Conservation (phyloP, 768 basidiomycete genomes). For the Cyclocybe cylindracea region DNA sequence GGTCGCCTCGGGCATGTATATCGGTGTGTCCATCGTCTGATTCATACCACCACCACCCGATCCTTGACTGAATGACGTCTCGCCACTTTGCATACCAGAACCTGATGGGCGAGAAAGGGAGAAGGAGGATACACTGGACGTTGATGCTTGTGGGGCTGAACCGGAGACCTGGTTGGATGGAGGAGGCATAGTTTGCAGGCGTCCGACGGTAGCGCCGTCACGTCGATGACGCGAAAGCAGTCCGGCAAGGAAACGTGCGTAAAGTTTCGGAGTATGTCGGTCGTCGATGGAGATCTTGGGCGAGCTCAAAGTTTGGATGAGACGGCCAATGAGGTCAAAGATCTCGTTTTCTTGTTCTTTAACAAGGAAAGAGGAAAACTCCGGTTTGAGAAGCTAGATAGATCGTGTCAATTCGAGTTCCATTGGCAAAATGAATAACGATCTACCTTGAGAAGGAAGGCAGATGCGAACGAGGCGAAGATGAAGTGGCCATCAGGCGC, state of each 20-base stretch:
- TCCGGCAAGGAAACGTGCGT: conserved; percentile 78
- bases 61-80: too few relatives aligned
- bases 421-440: background rate
- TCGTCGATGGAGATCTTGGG: conserved; percentile 80
- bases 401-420: background rate
- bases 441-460: conserved; percentile 75
- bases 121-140: too few relatives aligned
- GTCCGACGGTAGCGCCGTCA: conserved; percentile 62
- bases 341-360: conserved; percentile 70
- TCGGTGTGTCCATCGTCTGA: conserved; percentile 32
- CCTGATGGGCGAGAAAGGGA: too few relatives aligned
- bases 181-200: conserved; percentile 52
- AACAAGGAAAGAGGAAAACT: conserved; percentile 63
- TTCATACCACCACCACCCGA: background rate
- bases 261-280: conserved; percentile 77
- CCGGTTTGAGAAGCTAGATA: conserved; percentile 66
- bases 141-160: background rate
- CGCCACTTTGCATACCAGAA: too few relatives aligned
- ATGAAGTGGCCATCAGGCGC: conserved; percentile 82
- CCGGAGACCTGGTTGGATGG: conserved; percentile 17
- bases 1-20: conserved; percentile 49
- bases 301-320: conserved; percentile 72
- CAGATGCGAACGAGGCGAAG: conserved; percentile 80
- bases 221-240: conserved; percentile 69
- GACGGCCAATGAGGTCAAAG: conserved; percentile 67